Conservation (phyloP, 305 asterid species). For the Andrographis paniculata region DNA sequence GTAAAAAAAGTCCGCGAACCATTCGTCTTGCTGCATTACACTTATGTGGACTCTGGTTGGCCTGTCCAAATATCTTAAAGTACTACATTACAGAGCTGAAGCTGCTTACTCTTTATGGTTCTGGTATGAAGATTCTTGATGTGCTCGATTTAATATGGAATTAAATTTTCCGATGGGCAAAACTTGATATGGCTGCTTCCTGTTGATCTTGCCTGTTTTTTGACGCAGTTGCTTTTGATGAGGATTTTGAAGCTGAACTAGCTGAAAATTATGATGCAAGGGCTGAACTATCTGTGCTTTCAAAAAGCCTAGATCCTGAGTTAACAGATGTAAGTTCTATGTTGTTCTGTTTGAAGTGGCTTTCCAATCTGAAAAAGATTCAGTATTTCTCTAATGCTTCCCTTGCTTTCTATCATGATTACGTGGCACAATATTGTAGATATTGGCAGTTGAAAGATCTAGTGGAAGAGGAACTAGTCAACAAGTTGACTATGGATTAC, state of each 20-base stretch:
- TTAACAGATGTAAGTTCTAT: conserved; percentile 63
- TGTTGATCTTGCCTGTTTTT: not conserved
- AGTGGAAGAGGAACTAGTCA: not conserved
- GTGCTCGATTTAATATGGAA: conserved; percentile 13
- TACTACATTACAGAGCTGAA: conserved; percentile 82
- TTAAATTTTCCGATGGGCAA: conserved; percentile 1
- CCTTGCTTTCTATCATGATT: not conserved
- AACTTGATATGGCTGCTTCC: conserved; percentile 1
- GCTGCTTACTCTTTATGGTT: conserved; percentile 86
- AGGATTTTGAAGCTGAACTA: conserved; percentile 94
- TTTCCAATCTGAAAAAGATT: not conserved
- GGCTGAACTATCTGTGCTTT: conserved; percentile 62
- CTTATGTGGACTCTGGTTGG: conserved; percentile 90
- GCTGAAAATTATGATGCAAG: conserved; percentile 81
- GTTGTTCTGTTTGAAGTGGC: not conserved
- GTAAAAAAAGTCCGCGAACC: conserved; percentile 96
- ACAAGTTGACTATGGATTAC: too few species aligned
- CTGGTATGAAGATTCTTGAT: conserved; percentile 44
- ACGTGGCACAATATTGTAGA: not conserved
- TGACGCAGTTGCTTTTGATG: conserved; percentile 44
- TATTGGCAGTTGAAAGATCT: not conserved
- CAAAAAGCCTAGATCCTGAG: conserved; percentile 80
- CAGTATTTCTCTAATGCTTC: not conserved
- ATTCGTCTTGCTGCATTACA: conserved; percentile 91
- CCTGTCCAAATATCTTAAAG: conserved; percentile 56